phyloP scores from a whole-genome alignment of 192 early-diverging fungal species.

The Mortierella hygrophila region DNA sequence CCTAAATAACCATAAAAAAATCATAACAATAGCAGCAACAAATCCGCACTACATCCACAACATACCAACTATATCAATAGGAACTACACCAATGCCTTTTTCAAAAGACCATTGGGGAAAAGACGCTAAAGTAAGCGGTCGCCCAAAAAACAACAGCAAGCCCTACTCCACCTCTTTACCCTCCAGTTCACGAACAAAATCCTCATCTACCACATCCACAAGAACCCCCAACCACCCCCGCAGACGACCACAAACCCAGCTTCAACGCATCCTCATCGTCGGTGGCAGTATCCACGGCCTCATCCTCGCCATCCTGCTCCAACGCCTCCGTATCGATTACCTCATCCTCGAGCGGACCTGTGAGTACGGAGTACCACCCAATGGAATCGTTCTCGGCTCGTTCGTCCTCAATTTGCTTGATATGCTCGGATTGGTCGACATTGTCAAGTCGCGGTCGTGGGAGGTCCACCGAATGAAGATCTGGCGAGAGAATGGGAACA shows the following conservation, averaged over 20 bases:
- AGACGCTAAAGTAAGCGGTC: neutral
- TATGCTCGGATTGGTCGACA: conserved; percentile 17
- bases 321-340: conserved; percentile 15
- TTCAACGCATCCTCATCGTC: conserved; percentile 18
- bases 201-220: conserved; percentile 9
- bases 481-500: conserved; percentile 4
- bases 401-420: conserved; percentile 13
- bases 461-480: conserved; percentile 15
- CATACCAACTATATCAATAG: neutral
- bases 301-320: conserved; percentile 15
- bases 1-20: neutral
- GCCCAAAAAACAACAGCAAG: neutral
- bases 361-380: neutral
- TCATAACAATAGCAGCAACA: neutral
- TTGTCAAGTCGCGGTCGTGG: neutral
- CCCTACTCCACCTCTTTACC: neutral
- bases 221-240: neutral
- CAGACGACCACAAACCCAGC: neutral
- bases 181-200: neutral
- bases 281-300: conserved; percentile 25
- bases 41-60: neutral
- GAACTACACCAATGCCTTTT: neutral
- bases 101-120: neutral
- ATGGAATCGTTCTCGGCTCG: conserved; percentile 8
- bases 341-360: conserved; percentile 16